These are phyloP conservation scores for Raffaelea deltoideospora DNA, from an alignment of 2,329 filamentous ascomycete genomes.

Conservation along the genomic window DNA sequence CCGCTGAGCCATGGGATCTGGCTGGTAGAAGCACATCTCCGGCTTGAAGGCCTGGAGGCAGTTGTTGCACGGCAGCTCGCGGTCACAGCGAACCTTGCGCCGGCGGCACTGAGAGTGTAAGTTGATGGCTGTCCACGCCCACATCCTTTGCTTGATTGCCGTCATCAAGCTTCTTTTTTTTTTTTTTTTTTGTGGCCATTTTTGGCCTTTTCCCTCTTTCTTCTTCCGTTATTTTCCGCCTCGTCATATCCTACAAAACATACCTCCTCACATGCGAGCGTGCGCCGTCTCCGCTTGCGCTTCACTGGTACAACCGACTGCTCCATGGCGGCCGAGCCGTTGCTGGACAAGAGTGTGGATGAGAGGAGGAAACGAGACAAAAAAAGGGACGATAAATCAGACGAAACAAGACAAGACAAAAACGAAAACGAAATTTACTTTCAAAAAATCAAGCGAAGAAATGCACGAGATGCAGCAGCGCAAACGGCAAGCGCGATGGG, in stretches of 20 bases:
- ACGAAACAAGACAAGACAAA: too few species aligned
- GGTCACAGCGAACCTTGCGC: slow-evolving; percentile 29
- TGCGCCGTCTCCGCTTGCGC: slow-evolving; percentile 9
- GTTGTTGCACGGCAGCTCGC: slow-evolving; percentile 24
- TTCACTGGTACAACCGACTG: slow-evolving; percentile 4
- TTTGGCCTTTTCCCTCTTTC: background rate
- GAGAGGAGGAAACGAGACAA: background rate
- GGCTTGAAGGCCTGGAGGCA: slow-evolving; percentile 19
- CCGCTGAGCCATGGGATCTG: slow-evolving; percentile 7
- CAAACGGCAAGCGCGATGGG: too few species aligned
- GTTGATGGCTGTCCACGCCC: background rate
- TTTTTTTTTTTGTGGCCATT: background rate
- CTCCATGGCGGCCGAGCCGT: too few species aligned
- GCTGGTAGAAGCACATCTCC: slow-evolving; percentile 9
- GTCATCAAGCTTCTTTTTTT: background rate
- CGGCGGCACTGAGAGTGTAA: slow-evolving; percentile 18
- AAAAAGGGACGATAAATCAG: background rate
- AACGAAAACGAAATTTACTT: too few species aligned
- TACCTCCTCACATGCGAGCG: slow-evolving; percentile 23
- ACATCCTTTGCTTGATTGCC: background rate
- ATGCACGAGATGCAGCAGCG: too few species aligned
- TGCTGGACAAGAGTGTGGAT: too few species aligned
- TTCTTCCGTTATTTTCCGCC: background rate
- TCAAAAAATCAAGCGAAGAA: too few species aligned
- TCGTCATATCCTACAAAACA: too few species aligned